A percentile compares a stretch with the other conserved stretches of the same genome.
Evolutionary conservation across 1,139 yeast genomes (phyloP).

Genomic region (Nakaseomyces bracarensis): DNA sequence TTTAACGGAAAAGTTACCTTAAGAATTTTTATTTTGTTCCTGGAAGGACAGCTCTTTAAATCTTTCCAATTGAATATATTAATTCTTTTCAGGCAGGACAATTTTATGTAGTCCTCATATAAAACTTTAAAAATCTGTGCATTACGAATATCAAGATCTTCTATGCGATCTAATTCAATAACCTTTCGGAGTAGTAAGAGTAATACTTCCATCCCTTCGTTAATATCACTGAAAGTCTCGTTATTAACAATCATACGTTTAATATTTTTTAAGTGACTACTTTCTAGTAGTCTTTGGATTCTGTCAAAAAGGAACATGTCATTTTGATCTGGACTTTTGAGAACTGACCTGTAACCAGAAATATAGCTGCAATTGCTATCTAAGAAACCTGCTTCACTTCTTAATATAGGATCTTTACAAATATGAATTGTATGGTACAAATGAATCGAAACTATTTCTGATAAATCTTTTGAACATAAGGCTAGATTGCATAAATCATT

Average conservation of each 20-base stretch:
- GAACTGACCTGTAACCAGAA: constrained; percentile 25
- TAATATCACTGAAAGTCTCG: constrained; percentile 21
- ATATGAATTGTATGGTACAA: constrained; percentile 29
- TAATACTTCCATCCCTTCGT: constrained; percentile 16
- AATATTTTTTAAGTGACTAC: constrained; percentile 12
- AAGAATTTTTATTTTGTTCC: constrained; percentile 10
- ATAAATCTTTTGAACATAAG: constrained; percentile 13
- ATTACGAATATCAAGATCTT: constrained; percentile 20
- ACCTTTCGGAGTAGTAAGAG: constrained; percentile 16
- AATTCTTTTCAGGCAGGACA: constrained; percentile 16
- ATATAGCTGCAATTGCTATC: constrained; percentile 30
- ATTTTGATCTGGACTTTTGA: constrained; percentile 30
- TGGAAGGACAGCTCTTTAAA: constrained; percentile 12
- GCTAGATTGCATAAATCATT: constrained; percentile 23
- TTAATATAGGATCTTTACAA: constrained; percentile 26
- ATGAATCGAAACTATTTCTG: constrained; percentile 16
- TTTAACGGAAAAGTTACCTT: constrained; percentile 13
- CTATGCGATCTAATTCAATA: constrained; percentile 13
- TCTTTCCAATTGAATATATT: constrained; percentile 13
- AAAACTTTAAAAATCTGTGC: constrained; percentile 10
- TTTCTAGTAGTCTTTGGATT: constrained; percentile 23
- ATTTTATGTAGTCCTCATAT: constrained; percentile 11
- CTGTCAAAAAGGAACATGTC: constrained; percentile 32
- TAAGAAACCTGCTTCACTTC: constrained; percentile 25
- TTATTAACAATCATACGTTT: constrained; percentile 21